Conservation (phyloP, 352 stramenopile species). For the Pythium dissotocum region DNA sequence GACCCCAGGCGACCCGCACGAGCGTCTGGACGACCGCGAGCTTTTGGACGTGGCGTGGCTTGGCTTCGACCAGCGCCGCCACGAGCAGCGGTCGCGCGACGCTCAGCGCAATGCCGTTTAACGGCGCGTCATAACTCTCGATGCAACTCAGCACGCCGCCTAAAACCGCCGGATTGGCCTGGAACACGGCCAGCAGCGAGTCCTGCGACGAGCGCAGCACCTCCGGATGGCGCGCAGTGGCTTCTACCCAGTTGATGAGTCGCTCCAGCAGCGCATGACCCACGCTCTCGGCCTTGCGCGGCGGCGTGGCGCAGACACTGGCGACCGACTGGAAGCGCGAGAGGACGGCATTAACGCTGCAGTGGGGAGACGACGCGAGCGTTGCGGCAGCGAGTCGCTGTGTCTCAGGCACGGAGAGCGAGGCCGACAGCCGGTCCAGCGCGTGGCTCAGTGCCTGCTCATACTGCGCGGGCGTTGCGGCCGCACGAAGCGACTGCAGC, state of each 20-base stretch:
- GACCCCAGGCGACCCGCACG: conserved; percentile 39
- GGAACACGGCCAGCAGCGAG: conserved; percentile 39
- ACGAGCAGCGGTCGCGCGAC: conserved; percentile 8
- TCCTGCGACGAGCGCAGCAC: conserved; percentile 11
- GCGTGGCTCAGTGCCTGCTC: conserved; percentile 6
- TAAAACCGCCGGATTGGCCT: conserved; percentile 41
- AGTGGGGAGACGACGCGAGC: background rate
- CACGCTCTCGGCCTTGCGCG: conserved; percentile 52
- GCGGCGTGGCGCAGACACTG: conserved; percentile 44
- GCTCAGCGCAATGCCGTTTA: conserved; percentile 4
- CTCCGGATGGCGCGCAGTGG: background rate
- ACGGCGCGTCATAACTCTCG: conserved; percentile 16
- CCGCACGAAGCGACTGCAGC: background rate
- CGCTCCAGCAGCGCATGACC: conserved; percentile 41
- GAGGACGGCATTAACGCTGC: background rate
- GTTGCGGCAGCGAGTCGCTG: conserved; percentile 15
- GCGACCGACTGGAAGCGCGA: conserved; percentile 39
- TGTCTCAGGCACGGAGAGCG: conserved; percentile 8
- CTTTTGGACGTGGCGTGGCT: conserved; percentile 13
- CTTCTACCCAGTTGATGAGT: conserved; percentile 20
- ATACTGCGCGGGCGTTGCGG: conserved; percentile 1
- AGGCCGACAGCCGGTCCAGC: conserved; percentile 14
- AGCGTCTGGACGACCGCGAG: conserved; percentile 40
- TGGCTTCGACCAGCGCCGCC: conserved; percentile 10
- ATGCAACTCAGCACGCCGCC: conserved; percentile 45